Evolutionary conservation across 1,284 basidiomycete genomes (phyloP), one percentile per base, ranked within the genome.

Genomic region (Boletus sp.): DNA sequence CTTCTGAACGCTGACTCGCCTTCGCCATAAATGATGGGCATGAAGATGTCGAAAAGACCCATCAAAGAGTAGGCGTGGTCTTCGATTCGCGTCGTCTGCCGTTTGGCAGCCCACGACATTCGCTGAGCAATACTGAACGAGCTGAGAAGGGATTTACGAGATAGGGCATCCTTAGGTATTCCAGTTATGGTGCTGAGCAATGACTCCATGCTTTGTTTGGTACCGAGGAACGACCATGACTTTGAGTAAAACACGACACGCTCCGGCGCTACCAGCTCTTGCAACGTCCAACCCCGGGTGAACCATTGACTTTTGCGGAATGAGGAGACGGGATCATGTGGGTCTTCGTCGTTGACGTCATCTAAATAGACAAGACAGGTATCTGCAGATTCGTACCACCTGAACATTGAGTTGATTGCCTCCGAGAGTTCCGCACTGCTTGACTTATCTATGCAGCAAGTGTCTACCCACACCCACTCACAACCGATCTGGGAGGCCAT

Each of bases 1-100:
- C 58, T 57, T 25, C 33, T 46, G 30, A 65, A 65, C 25, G 56
- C 64, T 9, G 48, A 38, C 21, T 43, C 38, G 16, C 58, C 60
- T 35, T 65, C 64, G 13, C 64, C 61, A n/a, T 65, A 66, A 13
- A 63, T 49, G 19, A 58, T 59, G 10, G 64, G 60, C 52, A 65
- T 62, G 30, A 51, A 44, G 23, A 65, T 58, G 21, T 43, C 47
- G 31, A 66, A 62, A 16, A 65, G 35, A n/a, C 63, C 65, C 60
- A 66, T 40, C 2, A 65, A 23, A 7, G 58, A 65, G 40, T 65
- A 66, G 13, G 63, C 63, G 11, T 28, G 47, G 23, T 66, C 63
- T 37, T 66, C 60, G 8, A 44, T 35, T 16, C 55, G 43, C 10
- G 60, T 62, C 4, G 58, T 63, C 38, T 31, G 21, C 49, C 60